Base-by-base conservation (phyloP, 345 rosid genomes). In the Nasturtium officinale region DNA sequence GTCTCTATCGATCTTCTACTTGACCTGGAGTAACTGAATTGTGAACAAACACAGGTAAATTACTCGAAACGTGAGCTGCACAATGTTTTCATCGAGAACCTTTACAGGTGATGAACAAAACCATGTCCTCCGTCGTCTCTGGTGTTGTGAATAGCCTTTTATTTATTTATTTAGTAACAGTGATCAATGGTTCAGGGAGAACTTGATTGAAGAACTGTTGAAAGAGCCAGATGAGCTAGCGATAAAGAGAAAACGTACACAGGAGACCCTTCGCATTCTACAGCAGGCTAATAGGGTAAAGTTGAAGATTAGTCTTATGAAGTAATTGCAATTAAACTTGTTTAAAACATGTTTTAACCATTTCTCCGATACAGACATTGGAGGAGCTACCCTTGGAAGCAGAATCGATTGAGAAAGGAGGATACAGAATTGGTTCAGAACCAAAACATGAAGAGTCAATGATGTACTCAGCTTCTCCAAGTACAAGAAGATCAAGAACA, bases 141-240 rank as follows among this genome's bases (percentile, higher is more conserved):
- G 45, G 33, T 59, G 25, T 50, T 68, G 69, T 30, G 46, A 21
- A 53, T 47, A 8, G 9, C 50, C 12, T 65, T 13, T 15, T 1
- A 6, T 30, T 30, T 30, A 4, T 20, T n/a, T 6, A 1, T 47
- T 32, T 16, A 35, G 48, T 48, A 46, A 23, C 6, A 35, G 9
- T 45, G 52, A 29, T 77, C 46, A 6, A 38, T 74, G 17, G 62
- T 23, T 67, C 87, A 94, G 98, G 59, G 98, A 94, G 69, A 87
- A 89, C 74, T 79, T 91, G 73, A 89, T 94, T 71, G 98, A 94
- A 78, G 97, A 94, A 84, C 84, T 94, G 87, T 78, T 91, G 80
- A 97, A 87, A 85, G 98, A 94, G 78, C 95, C 97, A 8, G 95
- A 83, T 21, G 98, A 91, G 82, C 72, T 94, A 52, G 95, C 96